phyloP scores from a whole-genome alignment of 306 rosid genomes.

The Corylus heterophylla region DNA sequence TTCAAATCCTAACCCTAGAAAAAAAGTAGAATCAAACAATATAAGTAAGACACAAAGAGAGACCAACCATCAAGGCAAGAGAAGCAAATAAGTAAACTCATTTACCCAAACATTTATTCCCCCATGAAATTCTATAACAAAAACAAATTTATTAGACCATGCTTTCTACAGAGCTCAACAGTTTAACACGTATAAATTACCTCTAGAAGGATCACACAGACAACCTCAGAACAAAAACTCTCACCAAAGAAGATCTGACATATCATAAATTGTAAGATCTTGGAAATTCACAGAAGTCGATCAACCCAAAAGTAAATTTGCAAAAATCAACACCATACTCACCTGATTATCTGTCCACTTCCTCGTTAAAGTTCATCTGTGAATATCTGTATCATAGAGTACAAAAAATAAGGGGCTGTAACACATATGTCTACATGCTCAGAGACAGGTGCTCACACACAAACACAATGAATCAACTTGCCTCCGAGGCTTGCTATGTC shows the following conservation, averaged over 20 bases:
- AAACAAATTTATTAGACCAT: not conserved
- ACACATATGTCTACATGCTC: not conserved
- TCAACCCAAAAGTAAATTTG: not conserved
- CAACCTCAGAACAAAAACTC: not conserved
- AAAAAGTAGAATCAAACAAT: not conserved
- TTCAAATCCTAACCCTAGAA: not conserved
- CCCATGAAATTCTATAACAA: not conserved
- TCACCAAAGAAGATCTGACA: not conserved
- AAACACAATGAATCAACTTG: constrained; percentile 18
- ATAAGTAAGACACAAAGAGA: not conserved
- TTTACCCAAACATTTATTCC: not conserved
- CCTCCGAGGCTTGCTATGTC: constrained; percentile 12
- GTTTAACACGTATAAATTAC: not conserved
- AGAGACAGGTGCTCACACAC: not conserved
- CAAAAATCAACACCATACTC: not conserved
- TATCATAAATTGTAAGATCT: not conserved
- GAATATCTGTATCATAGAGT: constrained; percentile 7
- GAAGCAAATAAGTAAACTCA: not conserved
- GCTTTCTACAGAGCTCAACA: not conserved
- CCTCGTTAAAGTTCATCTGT: constrained; percentile 8
- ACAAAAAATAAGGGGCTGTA: not conserved
- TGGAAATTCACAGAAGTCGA: not conserved
- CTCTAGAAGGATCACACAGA: not conserved
- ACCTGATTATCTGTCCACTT: constrained; percentile 3
- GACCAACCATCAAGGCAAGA: not conserved